Evolutionary conservation across 2,329 filamentous ascomycete genomes (phyloP).

Genomic region (Claviceps citrina): DNA sequence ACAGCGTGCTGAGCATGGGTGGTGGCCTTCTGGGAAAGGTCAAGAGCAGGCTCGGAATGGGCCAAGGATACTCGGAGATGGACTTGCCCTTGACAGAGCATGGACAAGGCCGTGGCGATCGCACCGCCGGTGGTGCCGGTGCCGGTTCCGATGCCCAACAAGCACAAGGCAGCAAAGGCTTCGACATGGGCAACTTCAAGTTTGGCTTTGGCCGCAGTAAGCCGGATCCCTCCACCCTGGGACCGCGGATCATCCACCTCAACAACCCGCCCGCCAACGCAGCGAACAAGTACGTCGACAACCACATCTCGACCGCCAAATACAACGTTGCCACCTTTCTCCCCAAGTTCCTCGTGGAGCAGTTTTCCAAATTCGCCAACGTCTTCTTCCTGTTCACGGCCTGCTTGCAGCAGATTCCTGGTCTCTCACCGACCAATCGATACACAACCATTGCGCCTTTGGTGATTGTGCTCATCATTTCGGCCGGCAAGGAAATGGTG

Average conservation of each 20-base stretch:
- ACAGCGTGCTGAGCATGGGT: slow-evolving; percentile 75
- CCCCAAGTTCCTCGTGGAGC: slow-evolving; percentile 93
- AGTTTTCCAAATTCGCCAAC: slow-evolving; percentile 98
- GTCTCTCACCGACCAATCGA: slow-evolving; percentile 83
- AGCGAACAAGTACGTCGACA: slow-evolving; percentile 81
- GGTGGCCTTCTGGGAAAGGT: slow-evolving; percentile 75
- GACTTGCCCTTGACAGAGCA: slow-evolving; percentile 84
- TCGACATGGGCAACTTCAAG: slow-evolving; percentile 66
- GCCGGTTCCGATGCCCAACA: slow-evolving; percentile 21
- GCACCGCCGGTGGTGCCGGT: slow-evolving; percentile 22
- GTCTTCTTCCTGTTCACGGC: slow-evolving; percentile 98
- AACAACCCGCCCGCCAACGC: slow-evolving; percentile 93
- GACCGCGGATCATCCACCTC: slow-evolving; percentile 81
- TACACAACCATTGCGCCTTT: slow-evolving; percentile 97
- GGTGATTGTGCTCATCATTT: slow-evolving; percentile 78
- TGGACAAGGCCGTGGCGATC: slow-evolving; percentile 23
- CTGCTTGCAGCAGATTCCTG: slow-evolving; percentile 83
- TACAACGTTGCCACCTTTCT: slow-evolving; percentile 90
- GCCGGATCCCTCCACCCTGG: slow-evolving; percentile 76
- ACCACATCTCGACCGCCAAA: slow-evolving; percentile 94
- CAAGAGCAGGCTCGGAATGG: slow-evolving; percentile 84
- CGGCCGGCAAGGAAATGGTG: slow-evolving; percentile 82
- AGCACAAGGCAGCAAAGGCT: slow-evolving; percentile 37
- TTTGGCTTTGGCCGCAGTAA: slow-evolving; percentile 80
- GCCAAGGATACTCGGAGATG: slow-evolving; percentile 88